Conservation (phyloP, 75 land plant species). For the Pseudotsuga menziesii region DNA sequence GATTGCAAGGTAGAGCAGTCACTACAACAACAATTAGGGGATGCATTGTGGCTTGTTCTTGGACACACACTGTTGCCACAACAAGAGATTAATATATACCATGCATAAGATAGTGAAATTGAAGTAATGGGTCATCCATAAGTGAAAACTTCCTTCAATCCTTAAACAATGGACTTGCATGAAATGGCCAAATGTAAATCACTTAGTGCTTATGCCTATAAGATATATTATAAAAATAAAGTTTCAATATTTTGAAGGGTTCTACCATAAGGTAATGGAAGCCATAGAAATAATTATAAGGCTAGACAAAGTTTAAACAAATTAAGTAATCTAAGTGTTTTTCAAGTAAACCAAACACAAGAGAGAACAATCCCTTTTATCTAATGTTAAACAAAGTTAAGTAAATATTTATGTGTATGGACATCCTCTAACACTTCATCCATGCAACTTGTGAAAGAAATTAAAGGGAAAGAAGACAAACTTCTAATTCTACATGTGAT, state of each 20-base stretch:
- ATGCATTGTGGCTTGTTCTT: constrained; percentile 71
- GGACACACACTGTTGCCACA: constrained; percentile 78
- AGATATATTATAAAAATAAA: background rate
- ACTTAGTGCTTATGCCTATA: background rate
- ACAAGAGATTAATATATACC: constrained; percentile 78
- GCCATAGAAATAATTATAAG: background rate
- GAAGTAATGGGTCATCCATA: constrained; percentile 69
- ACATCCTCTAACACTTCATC: background rate
- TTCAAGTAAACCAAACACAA: background rate
- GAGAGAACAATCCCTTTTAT: background rate
- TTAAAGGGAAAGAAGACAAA: background rate
- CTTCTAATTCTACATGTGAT: constrained; percentile 49
- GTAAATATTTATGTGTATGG: background rate
- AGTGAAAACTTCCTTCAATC: constrained; percentile 62
- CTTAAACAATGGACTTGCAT: constrained; percentile 80
- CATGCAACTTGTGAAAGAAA: background rate
- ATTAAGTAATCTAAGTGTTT: background rate
- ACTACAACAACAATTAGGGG: constrained; percentile 73
- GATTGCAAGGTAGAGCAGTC: constrained; percentile 78
- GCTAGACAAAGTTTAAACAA: background rate
- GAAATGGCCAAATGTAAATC: constrained; percentile 4
- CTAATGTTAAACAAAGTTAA: background rate
- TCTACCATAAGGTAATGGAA: background rate
- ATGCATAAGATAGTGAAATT: constrained; percentile 56
- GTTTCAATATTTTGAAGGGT: background rate